Conservation (phyloP, 2,329 filamentous ascomycete genomes). For the Raffaelea ambrosiae region DNA sequence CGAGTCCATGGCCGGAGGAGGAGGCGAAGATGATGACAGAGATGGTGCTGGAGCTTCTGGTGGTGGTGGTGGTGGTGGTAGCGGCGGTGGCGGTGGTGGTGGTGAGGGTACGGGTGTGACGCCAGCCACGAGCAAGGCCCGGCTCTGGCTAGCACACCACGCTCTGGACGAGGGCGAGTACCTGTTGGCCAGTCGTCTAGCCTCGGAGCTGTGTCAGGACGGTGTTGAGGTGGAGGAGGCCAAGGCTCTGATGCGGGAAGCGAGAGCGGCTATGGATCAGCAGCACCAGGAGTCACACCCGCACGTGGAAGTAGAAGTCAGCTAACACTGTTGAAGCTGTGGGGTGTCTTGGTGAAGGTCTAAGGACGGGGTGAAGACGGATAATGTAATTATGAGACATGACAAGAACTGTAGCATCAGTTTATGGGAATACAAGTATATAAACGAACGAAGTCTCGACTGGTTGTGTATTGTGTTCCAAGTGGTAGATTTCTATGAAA, state of each 20-base stretch:
- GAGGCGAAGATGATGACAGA: conserved; percentile 26
- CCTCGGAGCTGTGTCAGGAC: conserved; percentile 88
- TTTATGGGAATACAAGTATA: no score
- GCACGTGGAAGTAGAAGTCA: no score
- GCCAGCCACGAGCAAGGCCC: conserved; percentile 80
- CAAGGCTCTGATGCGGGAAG: conserved; percentile 82
- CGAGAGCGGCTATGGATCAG: conserved; percentile 63
- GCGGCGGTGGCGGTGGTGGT: conserved; percentile 16
- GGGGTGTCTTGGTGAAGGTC: no score
- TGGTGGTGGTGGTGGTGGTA: conserved; percentile 5
- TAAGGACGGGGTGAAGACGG: no score
- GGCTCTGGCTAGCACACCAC: conserved; percentile 85
- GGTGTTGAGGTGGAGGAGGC: conserved; percentile 95
- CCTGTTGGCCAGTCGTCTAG: conserved; percentile 66
- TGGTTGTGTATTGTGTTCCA: no score
- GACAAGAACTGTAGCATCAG: no score
- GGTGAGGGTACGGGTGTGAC: conserved; percentile 72
- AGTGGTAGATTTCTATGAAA: no score
- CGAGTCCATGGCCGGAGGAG: conserved; percentile 28
- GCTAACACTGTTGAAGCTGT: no score
- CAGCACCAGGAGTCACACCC: neutral
- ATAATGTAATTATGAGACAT: no score
- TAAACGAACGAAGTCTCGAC: no score
- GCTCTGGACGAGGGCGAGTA: conserved; percentile 71
- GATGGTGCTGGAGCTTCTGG: conserved; percentile 15